A percentile compares a stretch with the other conserved stretches of the same genome.
Evolutionary conservation across 352 stramenopile genomes (phyloP).

Genomic region (Phytophthora parvispora): DNA sequence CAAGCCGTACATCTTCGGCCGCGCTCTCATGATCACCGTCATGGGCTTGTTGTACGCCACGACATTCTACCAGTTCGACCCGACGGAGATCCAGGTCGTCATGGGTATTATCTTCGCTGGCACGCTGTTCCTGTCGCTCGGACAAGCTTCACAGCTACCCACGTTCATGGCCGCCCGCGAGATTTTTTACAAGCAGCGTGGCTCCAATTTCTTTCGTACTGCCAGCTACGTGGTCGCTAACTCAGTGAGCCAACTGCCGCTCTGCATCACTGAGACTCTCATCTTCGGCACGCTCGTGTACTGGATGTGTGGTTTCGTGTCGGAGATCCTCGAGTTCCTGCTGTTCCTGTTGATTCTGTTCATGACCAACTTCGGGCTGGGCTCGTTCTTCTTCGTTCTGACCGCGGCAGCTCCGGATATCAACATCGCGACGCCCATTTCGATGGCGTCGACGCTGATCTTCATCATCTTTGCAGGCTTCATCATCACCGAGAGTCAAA

Average conservation of each 20-base stretch:
- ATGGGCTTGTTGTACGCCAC: conserved; percentile 59
- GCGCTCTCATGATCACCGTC: conserved; percentile 51
- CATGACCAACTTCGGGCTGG: conserved; percentile 44
- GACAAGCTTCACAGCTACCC: conserved; percentile 23
- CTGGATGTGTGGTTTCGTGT: conserved; percentile 75
- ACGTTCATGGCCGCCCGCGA: conserved; percentile 27
- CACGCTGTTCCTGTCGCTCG: conserved; percentile 57
- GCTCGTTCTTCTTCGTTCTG: conserved; percentile 49
- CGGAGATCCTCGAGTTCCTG: conserved; percentile 39
- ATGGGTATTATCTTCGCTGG: conserved; percentile 86
- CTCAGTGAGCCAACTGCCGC: conserved; percentile 40
- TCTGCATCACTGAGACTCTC: conserved; percentile 60
- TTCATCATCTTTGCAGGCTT: conserved; percentile 73
- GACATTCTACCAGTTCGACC: conserved; percentile 36
- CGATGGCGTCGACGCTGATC: conserved; percentile 49
- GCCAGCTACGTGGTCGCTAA: conserved; percentile 69
- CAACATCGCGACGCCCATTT: conserved; percentile 51
- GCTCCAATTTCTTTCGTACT: conserved; percentile 44
- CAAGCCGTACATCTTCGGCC: conserved; percentile 54
- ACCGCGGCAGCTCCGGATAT: conserved; percentile 31
- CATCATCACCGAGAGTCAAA: conserved; percentile 48
- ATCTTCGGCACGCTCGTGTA: conserved; percentile 82
- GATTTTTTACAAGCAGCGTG: conserved; percentile 29
- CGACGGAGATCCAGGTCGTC: conserved; percentile 55
- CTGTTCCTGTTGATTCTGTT: conserved; percentile 51